These are phyloP conservation scores for Penicillium bialowiezense DNA, from an alignment of 495 filamentous ascomycete genomes.

Conservation along the genomic window DNA sequence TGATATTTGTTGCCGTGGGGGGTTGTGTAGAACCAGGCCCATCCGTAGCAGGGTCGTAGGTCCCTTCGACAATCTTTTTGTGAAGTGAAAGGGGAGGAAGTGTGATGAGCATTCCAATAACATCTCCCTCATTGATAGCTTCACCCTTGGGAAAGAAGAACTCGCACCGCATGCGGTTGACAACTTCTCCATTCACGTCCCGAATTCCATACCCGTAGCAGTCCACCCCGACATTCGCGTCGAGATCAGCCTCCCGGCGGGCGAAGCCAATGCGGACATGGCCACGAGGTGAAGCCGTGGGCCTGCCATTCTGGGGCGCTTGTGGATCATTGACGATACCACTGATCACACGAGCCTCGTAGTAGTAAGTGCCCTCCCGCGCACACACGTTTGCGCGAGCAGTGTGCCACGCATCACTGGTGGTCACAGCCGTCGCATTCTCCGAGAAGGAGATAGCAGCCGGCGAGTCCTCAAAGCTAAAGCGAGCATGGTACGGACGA, in stretches of 20 bases:
- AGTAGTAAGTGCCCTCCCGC: conserved; percentile 89
- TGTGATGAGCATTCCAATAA: conserved; percentile 91
- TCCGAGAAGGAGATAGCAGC: conserved; percentile 54
- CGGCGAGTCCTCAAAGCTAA: conserved; percentile 90
- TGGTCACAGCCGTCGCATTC: conserved; percentile 42
- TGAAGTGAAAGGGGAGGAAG: conserved; percentile 83
- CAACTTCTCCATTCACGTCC: conserved; percentile 83
- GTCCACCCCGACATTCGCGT: conserved; percentile 92
- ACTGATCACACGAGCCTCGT: conserved; percentile 84
- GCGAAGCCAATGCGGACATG: conserved; percentile 92
- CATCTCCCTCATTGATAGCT: conserved; percentile 76
- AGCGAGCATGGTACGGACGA: conserved; percentile 71
- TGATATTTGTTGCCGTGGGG: conserved; percentile 61
- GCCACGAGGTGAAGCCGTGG: conserved; percentile 47
- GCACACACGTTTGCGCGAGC: conserved; percentile 82
- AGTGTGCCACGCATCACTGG: conserved; percentile 45
- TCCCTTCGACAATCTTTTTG: conserved; percentile 79
- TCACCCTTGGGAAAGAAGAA: conserved; percentile 78
- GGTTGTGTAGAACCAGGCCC: conserved; percentile 20
- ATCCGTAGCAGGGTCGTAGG: conserved; percentile 82
- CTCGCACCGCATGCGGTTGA: conserved; percentile 88
- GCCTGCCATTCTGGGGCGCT: conserved; percentile 27
- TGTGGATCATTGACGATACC: conserved; percentile 48
- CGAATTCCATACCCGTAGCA: conserved; percentile 94
- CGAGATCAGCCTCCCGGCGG: conserved; percentile 82